These are phyloP conservation scores for Ophiostoma fasciatum DNA, from an alignment of 2,329 filamentous ascomycete genomes.

Conservation along the genomic window DNA sequence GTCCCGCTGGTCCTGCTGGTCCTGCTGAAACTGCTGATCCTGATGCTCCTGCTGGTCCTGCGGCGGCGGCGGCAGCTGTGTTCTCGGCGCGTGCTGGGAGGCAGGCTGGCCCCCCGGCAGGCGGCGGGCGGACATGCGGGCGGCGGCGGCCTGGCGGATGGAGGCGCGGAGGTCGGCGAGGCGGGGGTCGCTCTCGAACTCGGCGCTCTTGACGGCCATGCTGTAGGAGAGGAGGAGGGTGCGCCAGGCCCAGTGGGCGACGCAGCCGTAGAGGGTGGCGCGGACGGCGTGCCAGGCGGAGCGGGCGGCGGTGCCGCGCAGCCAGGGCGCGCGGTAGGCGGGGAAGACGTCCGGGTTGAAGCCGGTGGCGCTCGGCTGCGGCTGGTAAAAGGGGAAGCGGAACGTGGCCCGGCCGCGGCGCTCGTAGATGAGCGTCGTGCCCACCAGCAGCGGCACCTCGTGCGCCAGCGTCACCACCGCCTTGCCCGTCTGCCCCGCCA, in stretches of 20 bases:
- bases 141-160: background rate
- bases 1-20: background rate
- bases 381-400: slow-evolving; percentile 11
- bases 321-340: background rate
- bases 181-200: slow-evolving; percentile 6
- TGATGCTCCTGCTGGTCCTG: background rate
- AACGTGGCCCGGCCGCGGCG: slow-evolving; percentile 8
- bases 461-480: slow-evolving; percentile 4
- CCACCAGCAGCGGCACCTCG: slow-evolving; percentile 6
- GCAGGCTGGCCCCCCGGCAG: background rate
- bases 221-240: slow-evolving; percentile 5
- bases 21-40: background rate
- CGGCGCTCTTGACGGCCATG: slow-evolving; percentile 2
- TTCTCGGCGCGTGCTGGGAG: background rate
- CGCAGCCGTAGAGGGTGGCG: slow-evolving; percentile 4
- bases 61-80: background rate
- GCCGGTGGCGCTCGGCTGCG: background rate
- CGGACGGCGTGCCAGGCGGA: slow-evolving; percentile 10
- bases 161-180: slow-evolving; percentile 7
- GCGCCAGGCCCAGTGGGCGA: slow-evolving; percentile 6
- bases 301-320: slow-evolving; percentile 6
- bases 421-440: slow-evolving; percentile 1
- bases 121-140: background rate
- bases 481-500: slow-evolving; percentile 9
- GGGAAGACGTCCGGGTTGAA: slow-evolving; percentile 11